Conservation (phyloP, 2,329 filamentous ascomycete genomes). For the Elsinoe arachidis region DNA sequence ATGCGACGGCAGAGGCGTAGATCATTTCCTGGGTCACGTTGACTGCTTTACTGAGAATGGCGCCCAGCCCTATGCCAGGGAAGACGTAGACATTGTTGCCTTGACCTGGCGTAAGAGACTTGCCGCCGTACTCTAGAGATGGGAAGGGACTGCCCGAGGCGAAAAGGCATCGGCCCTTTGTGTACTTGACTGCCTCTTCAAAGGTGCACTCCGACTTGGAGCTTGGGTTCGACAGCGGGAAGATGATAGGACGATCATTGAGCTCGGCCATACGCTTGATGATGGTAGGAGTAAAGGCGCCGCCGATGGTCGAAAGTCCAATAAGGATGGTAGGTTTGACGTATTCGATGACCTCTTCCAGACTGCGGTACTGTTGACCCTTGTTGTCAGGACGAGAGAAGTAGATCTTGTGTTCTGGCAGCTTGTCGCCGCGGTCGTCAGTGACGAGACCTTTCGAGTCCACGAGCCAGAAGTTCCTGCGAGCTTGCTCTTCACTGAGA, state of each 20-base stretch:
- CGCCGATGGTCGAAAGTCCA: conserved; percentile 87
- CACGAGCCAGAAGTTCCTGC: conserved; percentile 91
- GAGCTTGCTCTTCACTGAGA: conserved; percentile 76
- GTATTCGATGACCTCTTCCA: conserved; percentile 87
- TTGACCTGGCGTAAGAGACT: conserved; percentile 42
- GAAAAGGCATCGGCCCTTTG: conserved; percentile 84
- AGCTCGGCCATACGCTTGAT: conserved; percentile 52
- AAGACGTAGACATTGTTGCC: conserved; percentile 93
- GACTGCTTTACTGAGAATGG: conserved; percentile 81
- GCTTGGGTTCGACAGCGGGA: conserved; percentile 92
- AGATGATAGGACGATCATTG: conserved; percentile 65
- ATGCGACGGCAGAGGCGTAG: conserved; percentile 78
- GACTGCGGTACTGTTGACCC: conserved; percentile 60
- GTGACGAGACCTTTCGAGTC: conserved; percentile 88
- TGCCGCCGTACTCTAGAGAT: conserved; percentile 44
- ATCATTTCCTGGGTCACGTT: conserved; percentile 93
- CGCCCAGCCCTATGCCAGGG: conserved; percentile 87
- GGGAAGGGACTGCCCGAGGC: conserved; percentile 92
- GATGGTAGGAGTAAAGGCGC: conserved; percentile 84
- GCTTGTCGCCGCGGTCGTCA: conserved; percentile 80
- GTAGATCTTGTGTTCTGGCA: conserved; percentile 74
- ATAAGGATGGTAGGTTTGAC: conserved; percentile 92
- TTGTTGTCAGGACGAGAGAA: conserved; percentile 58
- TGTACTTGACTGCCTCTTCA: conserved; percentile 84
- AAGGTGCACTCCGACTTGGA: conserved; percentile 98